phyloP scores from a whole-genome alignment of 768 basidiomycete genomes.

The Lentinula boryana region DNA sequence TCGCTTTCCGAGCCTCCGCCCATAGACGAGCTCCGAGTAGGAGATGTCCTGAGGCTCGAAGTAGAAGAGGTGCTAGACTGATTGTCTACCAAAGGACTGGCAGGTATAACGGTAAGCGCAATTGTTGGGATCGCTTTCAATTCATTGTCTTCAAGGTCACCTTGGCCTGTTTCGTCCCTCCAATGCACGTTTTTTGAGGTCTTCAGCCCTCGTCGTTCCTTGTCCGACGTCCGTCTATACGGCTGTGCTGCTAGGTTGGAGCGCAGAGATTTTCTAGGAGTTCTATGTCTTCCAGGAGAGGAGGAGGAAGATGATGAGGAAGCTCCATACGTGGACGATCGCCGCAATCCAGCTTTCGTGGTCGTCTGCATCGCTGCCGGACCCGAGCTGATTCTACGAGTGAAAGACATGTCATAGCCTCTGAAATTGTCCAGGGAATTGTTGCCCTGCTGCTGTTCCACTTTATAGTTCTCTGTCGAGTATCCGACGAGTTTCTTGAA shows the following conservation, averaged over 20 bases:
- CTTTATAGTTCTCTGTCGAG: slow-evolving; percentile 54
- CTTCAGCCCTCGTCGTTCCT: slow-evolving; percentile 49
- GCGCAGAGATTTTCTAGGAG: slow-evolving; percentile 72
- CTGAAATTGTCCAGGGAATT: slow-evolving; percentile 42
- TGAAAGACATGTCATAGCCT: slow-evolving; percentile 43
- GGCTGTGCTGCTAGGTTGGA: slow-evolving; percentile 54
- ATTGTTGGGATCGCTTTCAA: slow-evolving; percentile 17
- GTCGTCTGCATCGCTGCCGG: slow-evolving; percentile 34
- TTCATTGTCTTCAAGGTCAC: slow-evolving; percentile 8
- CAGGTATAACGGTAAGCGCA: slow-evolving; percentile 35
- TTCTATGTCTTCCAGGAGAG: slow-evolving; percentile 46
- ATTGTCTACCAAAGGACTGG: slow-evolving; percentile 28
- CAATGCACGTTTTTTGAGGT: slow-evolving; percentile 78
- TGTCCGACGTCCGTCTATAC: slow-evolving; percentile 60
- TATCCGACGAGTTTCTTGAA: slow-evolving; percentile 66
- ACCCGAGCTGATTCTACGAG: slow-evolving; percentile 44
- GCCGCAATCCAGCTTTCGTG: slow-evolving; percentile 29
- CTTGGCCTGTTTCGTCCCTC: slow-evolving; percentile 34
- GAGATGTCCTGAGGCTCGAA: slow-evolving; percentile 19
- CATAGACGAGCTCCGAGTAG: slow-evolving; percentile 39
- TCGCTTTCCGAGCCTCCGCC: slow-evolving; percentile 71
- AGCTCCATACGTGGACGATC: slow-evolving; percentile 33
- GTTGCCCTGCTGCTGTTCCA: slow-evolving; percentile 21
- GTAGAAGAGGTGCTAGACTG: slow-evolving; percentile 17
- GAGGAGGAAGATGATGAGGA: slow-evolving; percentile 41